phyloP scores from a whole-genome alignment of 2,329 filamentous ascomycete species.

The Epichloe aotearoae region DNA sequence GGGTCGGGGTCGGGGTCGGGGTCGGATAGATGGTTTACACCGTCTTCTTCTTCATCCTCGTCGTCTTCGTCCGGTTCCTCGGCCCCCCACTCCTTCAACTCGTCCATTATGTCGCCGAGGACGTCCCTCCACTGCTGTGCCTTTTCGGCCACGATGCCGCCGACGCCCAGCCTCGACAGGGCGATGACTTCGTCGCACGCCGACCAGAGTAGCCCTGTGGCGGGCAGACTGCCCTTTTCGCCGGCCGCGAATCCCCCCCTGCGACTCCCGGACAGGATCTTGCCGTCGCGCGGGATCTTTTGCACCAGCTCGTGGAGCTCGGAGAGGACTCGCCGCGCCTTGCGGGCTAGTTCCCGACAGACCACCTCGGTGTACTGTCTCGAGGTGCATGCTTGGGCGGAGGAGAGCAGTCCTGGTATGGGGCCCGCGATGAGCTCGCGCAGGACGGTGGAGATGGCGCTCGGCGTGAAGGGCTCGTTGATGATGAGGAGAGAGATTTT shows the following conservation, averaged over 20 bases:
- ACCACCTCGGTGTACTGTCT: constrained; percentile 49
- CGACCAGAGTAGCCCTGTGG: constrained; percentile 72
- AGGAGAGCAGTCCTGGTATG: constrained; percentile 62
- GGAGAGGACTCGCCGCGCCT: constrained; percentile 45
- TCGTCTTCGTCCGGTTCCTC: constrained; percentile 53
- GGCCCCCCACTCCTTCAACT: constrained; percentile 80
- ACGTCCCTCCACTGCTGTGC: constrained; percentile 62
- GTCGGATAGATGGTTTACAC: constrained; percentile 27
- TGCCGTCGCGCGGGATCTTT: constrained; percentile 46
- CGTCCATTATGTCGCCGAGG: constrained; percentile 69
- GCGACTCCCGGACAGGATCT: constrained; percentile 24
- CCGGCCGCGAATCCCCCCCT: constrained; percentile 19
- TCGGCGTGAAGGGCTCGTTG: constrained; percentile 74
- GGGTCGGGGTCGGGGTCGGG: neutral
- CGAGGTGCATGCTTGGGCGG: constrained; percentile 51
- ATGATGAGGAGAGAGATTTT: constrained; percentile 80
- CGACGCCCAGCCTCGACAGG: constrained; percentile 53
- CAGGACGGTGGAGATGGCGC: constrained; percentile 58
- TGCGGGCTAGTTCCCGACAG: constrained; percentile 47
- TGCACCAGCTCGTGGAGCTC: constrained; percentile 49
- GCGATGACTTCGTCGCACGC: constrained; percentile 61
- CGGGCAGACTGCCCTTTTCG: constrained; percentile 41
- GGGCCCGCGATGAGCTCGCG: constrained; percentile 58
- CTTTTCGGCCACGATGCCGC: constrained; percentile 55
- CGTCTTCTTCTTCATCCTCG: constrained; percentile 27